phyloP scores from a whole-genome alignment of 495 filamentous ascomycete species.

The Penicillium diatomitis region DNA sequence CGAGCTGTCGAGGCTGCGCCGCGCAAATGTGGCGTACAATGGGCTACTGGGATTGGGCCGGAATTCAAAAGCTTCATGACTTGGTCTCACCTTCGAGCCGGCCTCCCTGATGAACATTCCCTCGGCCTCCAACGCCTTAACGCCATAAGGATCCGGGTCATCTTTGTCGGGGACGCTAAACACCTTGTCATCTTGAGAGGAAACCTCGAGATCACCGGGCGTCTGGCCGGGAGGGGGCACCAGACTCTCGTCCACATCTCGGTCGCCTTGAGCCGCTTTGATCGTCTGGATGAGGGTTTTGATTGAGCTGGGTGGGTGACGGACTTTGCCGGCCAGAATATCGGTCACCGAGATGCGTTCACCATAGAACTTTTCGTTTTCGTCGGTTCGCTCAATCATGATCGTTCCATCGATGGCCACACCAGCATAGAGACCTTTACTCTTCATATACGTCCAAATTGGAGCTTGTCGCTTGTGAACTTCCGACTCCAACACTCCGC shows the following conservation, averaged over 20 bases:
- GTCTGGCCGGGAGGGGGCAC: slow-evolving; percentile 51
- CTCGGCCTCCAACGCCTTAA: slow-evolving; percentile 73
- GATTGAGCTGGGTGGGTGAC: slow-evolving; percentile 55
- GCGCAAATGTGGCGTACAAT: slow-evolving; percentile 56
- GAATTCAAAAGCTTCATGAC: slow-evolving; percentile 70
- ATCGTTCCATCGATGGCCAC: slow-evolving; percentile 78
- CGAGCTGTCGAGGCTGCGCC: slow-evolving; percentile 58
- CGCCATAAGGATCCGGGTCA: slow-evolving; percentile 82
- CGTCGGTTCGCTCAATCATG: slow-evolving; percentile 74
- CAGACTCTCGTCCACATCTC: slow-evolving; percentile 53
- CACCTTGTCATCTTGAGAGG: slow-evolving; percentile 19
- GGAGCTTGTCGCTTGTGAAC: slow-evolving; percentile 60
- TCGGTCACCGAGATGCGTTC: slow-evolving; percentile 65
- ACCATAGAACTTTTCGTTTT: slow-evolving; percentile 82
- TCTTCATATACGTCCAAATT: slow-evolving; percentile 83
- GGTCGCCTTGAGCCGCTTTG: slow-evolving; percentile 76
- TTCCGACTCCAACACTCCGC: slow-evolving; percentile 66
- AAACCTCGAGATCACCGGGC: slow-evolving; percentile 63
- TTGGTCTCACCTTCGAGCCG: slow-evolving; percentile 57
- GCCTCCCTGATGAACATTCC: slow-evolving; percentile 84
- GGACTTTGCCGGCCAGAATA: slow-evolving; percentile 71
- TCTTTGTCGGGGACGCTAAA: slow-evolving; percentile 70
- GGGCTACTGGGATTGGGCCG: slow-evolving; percentile 68
- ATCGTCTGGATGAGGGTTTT: slow-evolving; percentile 66
- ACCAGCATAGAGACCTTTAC: slow-evolving; percentile 72